Evolutionary conservation across 2,329 filamentous ascomycete genomes (phyloP).

Genomic region (Xylaria arbuscula): DNA sequence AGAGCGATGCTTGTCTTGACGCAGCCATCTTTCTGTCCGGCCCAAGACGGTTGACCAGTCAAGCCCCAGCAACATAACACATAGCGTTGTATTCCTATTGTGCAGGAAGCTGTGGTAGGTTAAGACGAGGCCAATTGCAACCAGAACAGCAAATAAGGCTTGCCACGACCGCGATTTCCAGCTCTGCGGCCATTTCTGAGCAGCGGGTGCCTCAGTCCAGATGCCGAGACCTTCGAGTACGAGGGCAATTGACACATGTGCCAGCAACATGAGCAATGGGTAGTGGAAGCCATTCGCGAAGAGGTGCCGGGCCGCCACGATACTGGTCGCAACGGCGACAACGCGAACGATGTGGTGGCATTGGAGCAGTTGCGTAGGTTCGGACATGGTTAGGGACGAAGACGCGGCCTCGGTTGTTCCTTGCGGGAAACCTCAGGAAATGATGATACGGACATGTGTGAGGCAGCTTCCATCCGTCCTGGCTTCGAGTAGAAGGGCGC

Average conservation of each 20-base stretch:
- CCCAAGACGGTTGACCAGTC: constrained; percentile 31
- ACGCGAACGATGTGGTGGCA: constrained; percentile 37
- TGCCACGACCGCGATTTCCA: constrained; percentile 31
- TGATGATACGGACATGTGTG: constrained; percentile 12
- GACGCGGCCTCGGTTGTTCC: constrained; percentile 17
- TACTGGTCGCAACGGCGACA: constrained; percentile 31
- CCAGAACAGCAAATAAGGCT: constrained; percentile 25
- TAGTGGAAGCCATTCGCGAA: constrained; percentile 39
- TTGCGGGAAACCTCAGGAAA: constrained; percentile 22
- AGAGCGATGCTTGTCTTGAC: constrained; percentile 27
- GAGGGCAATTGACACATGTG: constrained; percentile 34
- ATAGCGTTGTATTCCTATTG: constrained; percentile 39
- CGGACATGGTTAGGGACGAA: constrained; percentile 27
- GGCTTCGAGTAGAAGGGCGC: neutral
- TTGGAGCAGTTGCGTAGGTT: constrained; percentile 24
- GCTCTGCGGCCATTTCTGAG: constrained; percentile 26
- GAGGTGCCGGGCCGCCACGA: constrained; percentile 39
- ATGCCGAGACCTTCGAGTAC: constrained; percentile 19
- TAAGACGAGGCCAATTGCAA: constrained; percentile 36
- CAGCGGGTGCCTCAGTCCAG: constrained; percentile 8
- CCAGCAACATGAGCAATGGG: constrained; percentile 38
- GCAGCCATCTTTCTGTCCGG: constrained; percentile 29
- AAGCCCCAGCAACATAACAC: constrained; percentile 37
- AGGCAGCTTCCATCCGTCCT: constrained; percentile 25
- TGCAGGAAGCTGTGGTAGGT: constrained; percentile 40